phyloP scores from a whole-genome alignment of 2,329 filamentous ascomycete genomes.

The Sordariomycetes sp. region DNA sequence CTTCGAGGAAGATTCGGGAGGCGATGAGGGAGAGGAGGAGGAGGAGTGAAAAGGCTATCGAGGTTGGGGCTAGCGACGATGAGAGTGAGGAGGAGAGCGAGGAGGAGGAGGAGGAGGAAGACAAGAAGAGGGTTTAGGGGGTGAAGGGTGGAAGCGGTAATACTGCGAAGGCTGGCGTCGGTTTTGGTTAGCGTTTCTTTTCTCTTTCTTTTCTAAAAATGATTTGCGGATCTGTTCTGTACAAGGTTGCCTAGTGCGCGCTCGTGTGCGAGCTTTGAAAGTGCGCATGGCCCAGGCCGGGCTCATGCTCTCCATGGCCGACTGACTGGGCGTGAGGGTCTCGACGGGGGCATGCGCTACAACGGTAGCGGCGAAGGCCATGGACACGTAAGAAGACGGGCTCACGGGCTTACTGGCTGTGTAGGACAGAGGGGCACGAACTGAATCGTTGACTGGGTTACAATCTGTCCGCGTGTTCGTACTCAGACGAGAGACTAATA shows the following conservation, averaged over 20 bases:
- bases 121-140: conserved; percentile 23
- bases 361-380: no score
- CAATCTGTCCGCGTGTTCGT: background rate
- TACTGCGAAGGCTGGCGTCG: background rate
- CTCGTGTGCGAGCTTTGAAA: no score
- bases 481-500: conserved; percentile 18
- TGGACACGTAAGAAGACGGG: no score
- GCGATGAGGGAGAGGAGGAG: conserved; percentile 59
- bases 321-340: no score
- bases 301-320: no score
- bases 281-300: no score
- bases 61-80: conserved; percentile 18
- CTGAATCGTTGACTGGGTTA: no score
- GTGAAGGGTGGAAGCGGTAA: conserved; percentile 1
- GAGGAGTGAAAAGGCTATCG: conserved; percentile 30
- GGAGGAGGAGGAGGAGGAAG: conserved; percentile 27
- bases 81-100: conserved; percentile 26
- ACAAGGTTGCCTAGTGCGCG: no score
- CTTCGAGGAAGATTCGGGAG: conserved; percentile 69
- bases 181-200: background rate
- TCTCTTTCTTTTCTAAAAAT: background rate
- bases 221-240: no score
- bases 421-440: no score
- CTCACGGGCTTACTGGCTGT: no score
- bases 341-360: no score